Percentiles rank a stretch among this genome's conserved stretches.
Evolutionary conservation across 148 eudicot species (phyloP).

Genomic region (Gaultheria prostrata): DNA sequence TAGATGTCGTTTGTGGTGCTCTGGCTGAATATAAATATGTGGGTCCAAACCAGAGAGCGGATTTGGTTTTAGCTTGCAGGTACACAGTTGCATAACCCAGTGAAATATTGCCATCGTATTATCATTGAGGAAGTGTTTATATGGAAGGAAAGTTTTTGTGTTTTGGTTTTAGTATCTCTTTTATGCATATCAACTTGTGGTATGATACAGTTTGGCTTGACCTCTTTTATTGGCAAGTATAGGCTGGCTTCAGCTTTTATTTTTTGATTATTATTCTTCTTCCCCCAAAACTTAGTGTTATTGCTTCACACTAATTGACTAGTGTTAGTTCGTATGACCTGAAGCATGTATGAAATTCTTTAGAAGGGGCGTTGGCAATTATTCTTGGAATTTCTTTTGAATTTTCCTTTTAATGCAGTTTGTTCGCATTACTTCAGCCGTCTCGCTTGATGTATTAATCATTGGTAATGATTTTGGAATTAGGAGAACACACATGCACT

Average conservation of each 20-base stretch:
- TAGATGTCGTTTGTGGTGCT: conserved; percentile 83
- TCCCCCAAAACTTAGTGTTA: neutral
- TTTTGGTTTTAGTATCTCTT: no score
- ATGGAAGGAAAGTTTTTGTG: neutral
- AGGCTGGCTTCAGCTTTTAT: neutral
- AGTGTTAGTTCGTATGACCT: neutral
- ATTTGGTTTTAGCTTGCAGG: conserved; percentile 97
- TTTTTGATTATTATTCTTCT: neutral
- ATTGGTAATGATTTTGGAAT: conserved; percentile 8
- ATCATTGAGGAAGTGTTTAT: neutral
- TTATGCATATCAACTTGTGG: no score
- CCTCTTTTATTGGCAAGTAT: neutral
- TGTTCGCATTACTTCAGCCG: neutral
- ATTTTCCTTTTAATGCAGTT: neutral
- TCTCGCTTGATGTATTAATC: neutral
- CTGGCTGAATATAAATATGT: conserved; percentile 91
- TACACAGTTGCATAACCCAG: conserved; percentile 16
- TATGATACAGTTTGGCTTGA: no score
- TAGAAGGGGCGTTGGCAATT: neutral
- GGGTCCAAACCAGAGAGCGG: conserved; percentile 87
- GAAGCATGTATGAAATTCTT: neutral
- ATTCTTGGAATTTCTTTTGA: neutral
- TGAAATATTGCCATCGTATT: neutral
- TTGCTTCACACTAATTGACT: neutral
- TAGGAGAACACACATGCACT: neutral